Evolutionary conservation across 306 rosid species (phyloP).

Genomic region (Quillaja saponaria): DNA sequence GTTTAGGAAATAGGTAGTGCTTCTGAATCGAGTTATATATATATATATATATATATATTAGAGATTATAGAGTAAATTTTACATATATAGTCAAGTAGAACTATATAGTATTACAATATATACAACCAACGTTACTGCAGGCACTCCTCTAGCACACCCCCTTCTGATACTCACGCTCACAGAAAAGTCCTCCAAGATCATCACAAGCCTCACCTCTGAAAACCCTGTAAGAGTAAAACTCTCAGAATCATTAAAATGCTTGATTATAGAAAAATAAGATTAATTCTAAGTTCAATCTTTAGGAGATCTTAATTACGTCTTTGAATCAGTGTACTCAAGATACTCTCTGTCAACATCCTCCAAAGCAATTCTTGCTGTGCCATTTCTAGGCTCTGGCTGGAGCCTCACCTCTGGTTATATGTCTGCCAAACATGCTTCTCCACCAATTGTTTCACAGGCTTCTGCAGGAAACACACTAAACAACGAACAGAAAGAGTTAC

Average conservation of each 20-base stretch:
- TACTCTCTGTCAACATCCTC: conserved; percentile 66
- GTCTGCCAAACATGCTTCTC: conserved; percentile 65
- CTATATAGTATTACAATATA: too few species aligned
- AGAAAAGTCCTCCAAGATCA: conserved; percentile 90
- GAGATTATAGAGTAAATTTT: too few species aligned
- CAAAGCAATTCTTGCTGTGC: conserved; percentile 15
- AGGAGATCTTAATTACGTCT: conserved; percentile 43
- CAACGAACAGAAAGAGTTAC: neutral
- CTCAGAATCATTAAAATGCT: neutral
- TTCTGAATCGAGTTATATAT: too few species aligned
- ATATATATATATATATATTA: too few species aligned
- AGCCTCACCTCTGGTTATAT: conserved; percentile 58
- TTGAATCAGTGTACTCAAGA: conserved; percentile 55
- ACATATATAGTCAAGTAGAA: too few species aligned
- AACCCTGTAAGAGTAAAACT: conserved; percentile 50
- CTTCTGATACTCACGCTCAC: conserved; percentile 72
- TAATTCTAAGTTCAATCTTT: too few species aligned
- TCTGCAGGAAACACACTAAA: conserved; percentile 55
- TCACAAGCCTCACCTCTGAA: conserved; percentile 88
- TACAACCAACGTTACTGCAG: conserved; percentile 1
- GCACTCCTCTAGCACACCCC: conserved; percentile 52
- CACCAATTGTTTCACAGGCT: conserved; percentile 75
- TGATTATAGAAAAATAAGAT: neutral
- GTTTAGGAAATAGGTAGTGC: too few species aligned
- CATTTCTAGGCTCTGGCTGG: conserved; percentile 31